Base-by-base conservation (phyloP, 2,329 filamentous ascomycete genomes). In the Ophiostoma quercus region DNA sequence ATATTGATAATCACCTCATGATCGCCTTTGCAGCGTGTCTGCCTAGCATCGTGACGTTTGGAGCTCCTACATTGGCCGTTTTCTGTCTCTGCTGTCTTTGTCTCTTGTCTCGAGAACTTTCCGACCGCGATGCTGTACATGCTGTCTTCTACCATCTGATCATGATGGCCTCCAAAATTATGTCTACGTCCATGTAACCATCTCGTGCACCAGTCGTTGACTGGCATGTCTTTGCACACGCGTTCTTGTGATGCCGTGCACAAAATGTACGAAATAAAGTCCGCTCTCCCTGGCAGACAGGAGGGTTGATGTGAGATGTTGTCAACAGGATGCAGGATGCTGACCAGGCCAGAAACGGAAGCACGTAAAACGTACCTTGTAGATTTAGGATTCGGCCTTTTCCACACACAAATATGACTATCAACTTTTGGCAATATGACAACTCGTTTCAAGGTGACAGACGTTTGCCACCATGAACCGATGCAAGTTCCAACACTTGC, bases 391-490 rank as follows among this genome's bases (percentile, higher is more conserved):
- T 25, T 19, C 43, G 43, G 19, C 22, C 22, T 54, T 54, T n/a
- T 29, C 25, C 5, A 19, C 3, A 57, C 47, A 25, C 8, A 25
- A 25, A 57, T 57, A 62, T 32, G 29, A 62, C 14, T 6, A 29
- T 12, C 14, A 62, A 16, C 2, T 6, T 34, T 6, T 34, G 34
- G 8, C 34, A 34, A 34, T 34, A 34, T 34, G 34, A 34, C 34
- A 34, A 34, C 8, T 29, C 8, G 34, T 8, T 16, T 29, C 60
- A n/a, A 12, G 8, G 16, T 37, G 60, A 39, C 60, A 39, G 60
- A n/a, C 19, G 14, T 60, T 69, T 69, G 68, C 68, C 68, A 69
- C 68, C 63, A 67, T 69, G 68, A 41, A 62, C 63, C 63, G 68
- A 67, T 69, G 34, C 34, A 16, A 66, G 62, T 43, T 16, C 68